Evolutionary conservation across 2,329 filamentous ascomycete genomes (phyloP), one percentile per base, ranked within the genome.

Genomic region (Penicillium sumatraense): DNA sequence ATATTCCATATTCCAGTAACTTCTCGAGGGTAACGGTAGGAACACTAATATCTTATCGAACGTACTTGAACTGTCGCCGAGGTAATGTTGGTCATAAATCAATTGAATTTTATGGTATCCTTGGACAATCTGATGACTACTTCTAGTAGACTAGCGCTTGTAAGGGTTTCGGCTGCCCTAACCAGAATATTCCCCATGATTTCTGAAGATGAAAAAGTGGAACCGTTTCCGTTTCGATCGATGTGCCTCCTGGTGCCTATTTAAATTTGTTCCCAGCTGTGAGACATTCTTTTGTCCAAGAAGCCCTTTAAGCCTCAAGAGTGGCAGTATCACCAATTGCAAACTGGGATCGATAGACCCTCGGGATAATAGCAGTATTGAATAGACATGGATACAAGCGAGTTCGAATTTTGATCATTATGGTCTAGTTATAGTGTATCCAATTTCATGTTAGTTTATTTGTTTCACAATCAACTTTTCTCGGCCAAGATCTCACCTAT

Each of bases 401-500:
- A 3, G 13, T 21, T 20, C 18, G 26, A 20, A 33, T 7, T 9
- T 31, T n/a, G 41, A 18, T 46, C 26, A 33, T 46, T 18, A 21
- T 46, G 42, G 26, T 46, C 42, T 46, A 31, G 10, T 3, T 11
- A 21, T 13, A 5, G 8, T 27, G 9, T 20, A 21, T 7, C 11
- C n/a, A n/a, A n/a, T n/a, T n/a, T n/a, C n/a, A n/a, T n/a, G n/a
- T n/a, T n/a, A n/a, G n/a, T n/a, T n/a, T n/a, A n/a, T n/a, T n/a
- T n/a, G n/a, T n/a, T n/a, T n/a, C n/a, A n/a, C n/a, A n/a, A n/a
- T n/a, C n/a, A n/a, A n/a, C 2, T 31, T 7, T 7, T 24, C n/a
- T 24, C 38, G 9, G 5, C 21, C 6, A 20, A 41, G 9, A 18
- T 49, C 49, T 49, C 11, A 59, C 62, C 55, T 60, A 61, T 58